A percentile compares a stretch with the other conserved stretches of the same genome.
Evolutionary conservation across 768 basidiomycete species (phyloP).

Genomic region (Polyporus arcularius): DNA sequence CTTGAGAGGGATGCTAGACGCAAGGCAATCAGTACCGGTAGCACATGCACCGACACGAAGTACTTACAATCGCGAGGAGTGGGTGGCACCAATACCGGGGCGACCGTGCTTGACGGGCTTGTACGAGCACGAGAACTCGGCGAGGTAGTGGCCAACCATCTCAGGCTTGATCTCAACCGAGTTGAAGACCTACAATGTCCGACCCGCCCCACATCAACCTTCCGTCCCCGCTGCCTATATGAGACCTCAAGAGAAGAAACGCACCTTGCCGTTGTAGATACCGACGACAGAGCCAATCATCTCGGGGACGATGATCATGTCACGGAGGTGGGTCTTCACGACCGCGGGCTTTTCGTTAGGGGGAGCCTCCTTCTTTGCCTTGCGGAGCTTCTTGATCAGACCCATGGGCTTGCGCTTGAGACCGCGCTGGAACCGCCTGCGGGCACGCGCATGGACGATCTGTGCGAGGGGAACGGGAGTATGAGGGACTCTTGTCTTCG

Average conservation of each 20-base stretch:
- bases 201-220: neutral
- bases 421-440: slow-evolving; percentile 98
- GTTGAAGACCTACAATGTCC: slow-evolving; percentile 71
- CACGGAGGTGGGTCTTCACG: slow-evolving; percentile 98
- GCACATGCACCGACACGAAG: neutral
- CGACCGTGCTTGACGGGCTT: slow-evolving; percentile 99
- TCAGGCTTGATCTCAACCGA: slow-evolving; percentile 99
- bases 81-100: slow-evolving; percentile 95
- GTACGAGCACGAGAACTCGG: slow-evolving; percentile 96
- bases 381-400: slow-evolving; percentile 98
- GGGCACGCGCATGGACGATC: slow-evolving; percentile 98
- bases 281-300: slow-evolving; percentile 99
- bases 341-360: slow-evolving; percentile 98
- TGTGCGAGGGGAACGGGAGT: slow-evolving; percentile 30
- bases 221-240: neutral
- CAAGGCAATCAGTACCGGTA: slow-evolving; percentile 8
- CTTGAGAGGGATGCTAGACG: slow-evolving; percentile 89
- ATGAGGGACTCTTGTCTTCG: neutral
- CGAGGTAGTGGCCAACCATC: slow-evolving; percentile 99
- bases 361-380: slow-evolving; percentile 99
- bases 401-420: slow-evolving; percentile 98
- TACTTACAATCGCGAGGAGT: slow-evolving; percentile 57
- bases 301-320: slow-evolving; percentile 99
- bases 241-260: slow-evolving; percentile 14
- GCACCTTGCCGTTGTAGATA: slow-evolving; percentile 96